Percentiles rank a stretch among this genome's conserved stretches.
These are phyloP conservation scores for Phytophthora foliorum DNA, from an alignment of 352 stramenopile species.

Conservation along the genomic window DNA sequence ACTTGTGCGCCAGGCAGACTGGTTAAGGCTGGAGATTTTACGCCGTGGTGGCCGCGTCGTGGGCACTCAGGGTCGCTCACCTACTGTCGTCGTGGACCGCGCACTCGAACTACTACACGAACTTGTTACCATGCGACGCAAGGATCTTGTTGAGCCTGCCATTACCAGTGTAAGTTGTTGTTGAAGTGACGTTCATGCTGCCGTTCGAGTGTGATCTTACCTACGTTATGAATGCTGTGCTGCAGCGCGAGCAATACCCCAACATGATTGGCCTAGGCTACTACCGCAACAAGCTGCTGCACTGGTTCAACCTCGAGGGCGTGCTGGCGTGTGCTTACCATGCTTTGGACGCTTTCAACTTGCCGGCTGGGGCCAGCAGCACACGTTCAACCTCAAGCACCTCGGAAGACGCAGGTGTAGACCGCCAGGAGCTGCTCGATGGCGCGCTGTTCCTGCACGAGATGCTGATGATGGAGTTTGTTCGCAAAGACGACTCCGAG, in stretches of 20 bases:
- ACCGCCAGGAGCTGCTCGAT: conserved; percentile 65
- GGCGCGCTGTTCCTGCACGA: conserved; percentile 77
- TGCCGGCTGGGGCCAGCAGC: conserved; percentile 23
- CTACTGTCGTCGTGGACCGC: conserved; percentile 70
- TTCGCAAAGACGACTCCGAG: conserved; percentile 69
- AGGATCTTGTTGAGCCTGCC: conserved; percentile 82
- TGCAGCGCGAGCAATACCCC: conserved; percentile 78
- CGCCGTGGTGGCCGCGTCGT: conserved; percentile 76
- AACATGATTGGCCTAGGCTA: conserved; percentile 91
- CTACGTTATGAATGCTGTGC: conserved; percentile 13
- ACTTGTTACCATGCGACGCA: conserved; percentile 75
- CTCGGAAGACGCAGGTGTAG: conserved; percentile 41
- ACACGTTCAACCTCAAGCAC: conserved; percentile 14
- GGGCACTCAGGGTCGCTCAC: conserved; percentile 73
- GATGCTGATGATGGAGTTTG: conserved; percentile 85
- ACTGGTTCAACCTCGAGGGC: conserved; percentile 88
- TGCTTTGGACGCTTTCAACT: conserved; percentile 62
- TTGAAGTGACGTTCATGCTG: not conserved
- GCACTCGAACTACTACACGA: conserved; percentile 75
- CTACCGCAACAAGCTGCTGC: conserved; percentile 90
- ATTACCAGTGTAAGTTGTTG: conserved; percentile 67
- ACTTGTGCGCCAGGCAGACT: conserved; percentile 79
- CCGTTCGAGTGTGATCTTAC: conserved; percentile 16
- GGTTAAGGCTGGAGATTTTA: conserved; percentile 78
- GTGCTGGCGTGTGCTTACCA: conserved; percentile 83